Base-by-base conservation (phyloP, 176 grass and related monocot genomes). In the Hyparrhenia diplandra region DNA sequence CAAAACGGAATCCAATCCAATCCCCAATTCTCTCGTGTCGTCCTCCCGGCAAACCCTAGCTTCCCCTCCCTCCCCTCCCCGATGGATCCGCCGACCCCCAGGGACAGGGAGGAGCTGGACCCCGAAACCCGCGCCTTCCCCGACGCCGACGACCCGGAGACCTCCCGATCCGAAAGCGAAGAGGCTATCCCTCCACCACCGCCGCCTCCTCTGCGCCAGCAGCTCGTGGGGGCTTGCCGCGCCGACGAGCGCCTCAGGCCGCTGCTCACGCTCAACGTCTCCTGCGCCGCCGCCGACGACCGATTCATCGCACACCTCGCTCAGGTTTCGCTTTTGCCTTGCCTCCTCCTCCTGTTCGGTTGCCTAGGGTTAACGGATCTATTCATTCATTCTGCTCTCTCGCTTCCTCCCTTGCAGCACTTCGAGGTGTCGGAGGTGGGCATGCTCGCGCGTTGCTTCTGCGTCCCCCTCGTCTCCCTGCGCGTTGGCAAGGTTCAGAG, bases 371-470 rank as follows among this genome's bases (percentile, higher is more conserved):
- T 79, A 63, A 46, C 41, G 10, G 28, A 76, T 59, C 45, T 24
- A 10, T 60, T 1, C 1, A 29, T 59, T 2, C 1, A 4, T 18
- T 37, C 17, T 31, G 36, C 39, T 39, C 51, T 5, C 4, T n/a
- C 18, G 8, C 52, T 23, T 3, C 23, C 55, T 25, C 55, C 20
- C 55, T 14, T 64, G 69, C 74, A 94, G 95, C 92, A 91, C 75
- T 93, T 98, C 69, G 92, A 98, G 80, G 90, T 74, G 14, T 89
- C 90, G 54, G 92, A 95, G 81, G 85, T 98, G 21, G 79, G 86
- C 45, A 57, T 95, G 87, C 89, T 98, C 17, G 84, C 86, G 8
- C 88, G 96, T 68, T 98, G 92, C 87, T 85, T 98, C 69, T 98
- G 92, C 67, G 80, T 87, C 28, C 96, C 96, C 59, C 90, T 98